phyloP scores from a whole-genome alignment of 2,329 filamentous ascomycete genomes.

The Xylariaceae sp. region DNA sequence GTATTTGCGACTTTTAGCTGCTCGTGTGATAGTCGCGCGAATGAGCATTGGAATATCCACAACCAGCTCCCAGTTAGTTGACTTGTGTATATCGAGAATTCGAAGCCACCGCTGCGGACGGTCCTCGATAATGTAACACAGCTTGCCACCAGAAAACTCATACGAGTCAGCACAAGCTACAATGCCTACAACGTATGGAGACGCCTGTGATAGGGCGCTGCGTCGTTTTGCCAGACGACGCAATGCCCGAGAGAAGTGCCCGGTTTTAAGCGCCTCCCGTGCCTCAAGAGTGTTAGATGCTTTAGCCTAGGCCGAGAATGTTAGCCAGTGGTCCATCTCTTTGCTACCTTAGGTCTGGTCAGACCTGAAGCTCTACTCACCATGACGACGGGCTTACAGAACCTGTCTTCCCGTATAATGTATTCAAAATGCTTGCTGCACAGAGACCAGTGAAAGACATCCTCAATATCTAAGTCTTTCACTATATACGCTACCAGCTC shows the following conservation, averaged over 20 bases:
- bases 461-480: constrained; percentile 60
- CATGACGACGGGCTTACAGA: constrained; percentile 64
- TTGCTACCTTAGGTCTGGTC: background rate
- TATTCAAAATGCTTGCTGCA: constrained; percentile 59
- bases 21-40: constrained; percentile 45
- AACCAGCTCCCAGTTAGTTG: constrained; percentile 58
- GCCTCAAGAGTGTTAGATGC: constrained; percentile 44
- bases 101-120: constrained; percentile 53
- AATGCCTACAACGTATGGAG: constrained; percentile 66
- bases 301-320: constrained; percentile 40
- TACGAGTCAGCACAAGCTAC: constrained; percentile 67
- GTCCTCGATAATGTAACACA: constrained; percentile 66
- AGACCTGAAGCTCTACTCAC: constrained; percentile 48
- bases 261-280: constrained; percentile 38
- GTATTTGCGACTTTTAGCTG: constrained; percentile 47
- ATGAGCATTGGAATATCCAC: constrained; percentile 58
- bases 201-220: constrained; percentile 64
- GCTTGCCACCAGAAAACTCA: constrained; percentile 66
- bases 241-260: constrained; percentile 58
- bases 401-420: constrained; percentile 59
- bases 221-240: constrained; percentile 67
- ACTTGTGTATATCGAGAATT: constrained; percentile 63
- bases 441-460: constrained; percentile 62
- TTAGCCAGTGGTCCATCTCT: constrained; percentile 37
- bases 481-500: constrained; percentile 69